Percentiles rank a stretch among this genome's conserved stretches.
These are phyloP conservation scores for Arachis hypogaea DNA, from an alignment of 306 rosid species.

Conservation along the genomic window DNA sequence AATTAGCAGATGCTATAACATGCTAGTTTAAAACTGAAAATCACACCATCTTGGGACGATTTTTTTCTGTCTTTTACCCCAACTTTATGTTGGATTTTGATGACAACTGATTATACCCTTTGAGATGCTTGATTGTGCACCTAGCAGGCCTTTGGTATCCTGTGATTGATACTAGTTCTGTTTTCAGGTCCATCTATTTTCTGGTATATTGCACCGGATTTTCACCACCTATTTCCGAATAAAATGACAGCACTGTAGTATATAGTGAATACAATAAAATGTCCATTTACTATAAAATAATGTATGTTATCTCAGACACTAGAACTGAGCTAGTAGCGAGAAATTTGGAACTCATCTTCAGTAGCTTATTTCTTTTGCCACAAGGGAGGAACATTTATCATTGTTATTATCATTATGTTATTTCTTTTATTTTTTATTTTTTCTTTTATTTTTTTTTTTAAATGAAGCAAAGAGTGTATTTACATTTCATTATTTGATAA, in stretches of 20 bases:
- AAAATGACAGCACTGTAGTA: not conserved
- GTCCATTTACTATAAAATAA: not conserved
- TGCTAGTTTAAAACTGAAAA: constrained; percentile 33
- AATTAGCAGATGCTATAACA: constrained; percentile 19
- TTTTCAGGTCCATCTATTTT: not conserved
- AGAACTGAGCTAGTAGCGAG: too few relatives aligned
- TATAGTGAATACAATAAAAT: not conserved
- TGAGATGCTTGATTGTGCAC: constrained; percentile 29
- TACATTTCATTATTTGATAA: too few relatives aligned
- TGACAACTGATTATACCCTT: constrained; percentile 29
- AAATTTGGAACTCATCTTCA: too few relatives aligned
- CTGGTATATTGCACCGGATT: not conserved
- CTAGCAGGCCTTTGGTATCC: not conserved
- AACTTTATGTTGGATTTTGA: constrained; percentile 29
- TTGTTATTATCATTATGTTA: too few relatives aligned
- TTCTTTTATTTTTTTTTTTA: too few relatives aligned
- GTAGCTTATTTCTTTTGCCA: too few relatives aligned
- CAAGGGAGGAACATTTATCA: too few relatives aligned
- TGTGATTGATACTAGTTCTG: not conserved
- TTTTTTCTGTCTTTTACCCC: not conserved
- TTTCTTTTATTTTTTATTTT: too few relatives aligned
- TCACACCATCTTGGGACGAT: constrained; percentile 4
- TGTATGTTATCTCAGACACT: too few relatives aligned
- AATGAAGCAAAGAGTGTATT: too few relatives aligned
- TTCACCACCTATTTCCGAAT: not conserved